Conservation (phyloP, 2,329 filamentous ascomycete species). For the Sporothrix pallida region DNA sequence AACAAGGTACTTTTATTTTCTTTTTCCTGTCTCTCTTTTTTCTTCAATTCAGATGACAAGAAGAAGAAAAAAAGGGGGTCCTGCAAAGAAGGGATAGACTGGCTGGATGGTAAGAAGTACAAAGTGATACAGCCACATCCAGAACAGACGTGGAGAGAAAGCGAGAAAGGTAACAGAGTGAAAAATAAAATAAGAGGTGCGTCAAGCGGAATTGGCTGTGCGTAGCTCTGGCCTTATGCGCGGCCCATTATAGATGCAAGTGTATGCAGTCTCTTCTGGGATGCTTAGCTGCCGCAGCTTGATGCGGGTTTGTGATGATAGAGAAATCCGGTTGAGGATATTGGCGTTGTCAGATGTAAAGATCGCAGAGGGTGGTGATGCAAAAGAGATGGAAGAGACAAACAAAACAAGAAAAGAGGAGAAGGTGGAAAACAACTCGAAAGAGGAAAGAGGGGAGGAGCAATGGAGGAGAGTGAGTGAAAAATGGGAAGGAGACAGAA, state of each 20-base stretch:
- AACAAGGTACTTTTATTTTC: not conserved
- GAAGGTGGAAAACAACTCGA: not conserved
- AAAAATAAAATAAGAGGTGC: too few relatives aligned
- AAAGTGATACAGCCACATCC: too few relatives aligned
- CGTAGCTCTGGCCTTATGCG: constrained; percentile 24
- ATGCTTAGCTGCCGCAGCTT: not conserved
- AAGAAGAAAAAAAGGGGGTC: not conserved
- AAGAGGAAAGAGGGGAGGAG: constrained; percentile 2
- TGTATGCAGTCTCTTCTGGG: not conserved
- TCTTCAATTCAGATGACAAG: not conserved
- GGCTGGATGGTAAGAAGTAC: too few relatives aligned
- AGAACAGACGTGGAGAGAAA: not conserved
- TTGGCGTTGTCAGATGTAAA: not conserved
- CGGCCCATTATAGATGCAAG: constrained; percentile 21
- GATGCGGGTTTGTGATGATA: not conserved
- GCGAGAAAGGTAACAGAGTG: too few relatives aligned
- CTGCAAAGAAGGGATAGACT: not conserved
- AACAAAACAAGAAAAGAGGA: not conserved
- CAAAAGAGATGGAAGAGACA: not conserved
- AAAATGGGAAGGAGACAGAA: not conserved
- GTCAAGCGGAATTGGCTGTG: constrained; percentile 17
- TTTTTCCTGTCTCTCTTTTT: not conserved
- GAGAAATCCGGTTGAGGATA: not conserved
- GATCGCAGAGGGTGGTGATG: not conserved
- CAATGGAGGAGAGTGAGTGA: not conserved